These are phyloP conservation scores for Quillaja saponaria DNA, from an alignment of 306 rosid genomes.

Conservation along the genomic window DNA sequence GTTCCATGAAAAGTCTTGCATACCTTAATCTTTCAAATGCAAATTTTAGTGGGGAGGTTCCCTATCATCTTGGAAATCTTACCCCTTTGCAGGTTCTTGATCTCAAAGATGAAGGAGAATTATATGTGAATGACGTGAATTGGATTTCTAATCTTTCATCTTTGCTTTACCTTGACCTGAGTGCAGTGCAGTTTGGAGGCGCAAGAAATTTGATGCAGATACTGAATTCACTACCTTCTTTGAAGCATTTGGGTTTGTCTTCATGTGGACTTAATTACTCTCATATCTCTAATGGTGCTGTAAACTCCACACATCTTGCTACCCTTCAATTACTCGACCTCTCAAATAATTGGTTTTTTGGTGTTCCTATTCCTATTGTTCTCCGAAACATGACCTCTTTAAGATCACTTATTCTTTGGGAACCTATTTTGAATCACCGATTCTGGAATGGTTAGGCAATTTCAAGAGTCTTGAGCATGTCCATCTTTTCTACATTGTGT, in stretches of 20 bases:
- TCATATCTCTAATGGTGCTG: slow-evolving; percentile 3
- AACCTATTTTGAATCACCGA: too few relatives aligned
- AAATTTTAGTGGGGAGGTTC: background rate
- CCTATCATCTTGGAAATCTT: slow-evolving; percentile 13
- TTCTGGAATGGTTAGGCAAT: too few relatives aligned
- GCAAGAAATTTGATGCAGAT: slow-evolving; percentile 9
- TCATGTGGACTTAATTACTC: background rate
- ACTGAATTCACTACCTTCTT: background rate
- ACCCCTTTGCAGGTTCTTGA: background rate
- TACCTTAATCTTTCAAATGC: background rate
- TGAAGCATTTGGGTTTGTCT: background rate
- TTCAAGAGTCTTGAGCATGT: background rate
- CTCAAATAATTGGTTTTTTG: background rate
- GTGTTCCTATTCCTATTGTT: background rate
- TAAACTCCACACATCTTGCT: background rate
- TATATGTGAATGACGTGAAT: background rate
- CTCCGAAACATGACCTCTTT: background rate
- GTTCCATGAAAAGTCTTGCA: background rate
- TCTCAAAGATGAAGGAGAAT: background rate
- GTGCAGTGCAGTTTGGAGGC: background rate
- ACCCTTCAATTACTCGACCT: slow-evolving; percentile 9
- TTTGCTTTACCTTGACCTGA: background rate
- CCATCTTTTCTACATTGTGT: too few relatives aligned
- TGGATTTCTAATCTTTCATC: background rate
- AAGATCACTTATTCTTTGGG: background rate